Evolutionary conservation across 306 rosid species (phyloP), one percentile per base, ranked within the genome.

Genomic region (Lathyrus aphaca): DNA sequence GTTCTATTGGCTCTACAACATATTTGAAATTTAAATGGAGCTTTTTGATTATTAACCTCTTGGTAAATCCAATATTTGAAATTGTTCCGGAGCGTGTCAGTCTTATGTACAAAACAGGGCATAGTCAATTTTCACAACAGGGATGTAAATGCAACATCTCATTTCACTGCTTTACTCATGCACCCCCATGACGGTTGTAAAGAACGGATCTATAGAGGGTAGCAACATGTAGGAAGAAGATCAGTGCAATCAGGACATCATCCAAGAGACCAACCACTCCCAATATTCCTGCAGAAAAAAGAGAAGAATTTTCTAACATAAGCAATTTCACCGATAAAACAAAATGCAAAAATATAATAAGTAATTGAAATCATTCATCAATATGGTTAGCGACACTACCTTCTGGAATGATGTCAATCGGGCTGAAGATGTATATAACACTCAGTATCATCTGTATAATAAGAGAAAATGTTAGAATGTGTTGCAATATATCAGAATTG

Each of bases 361-460:
- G 25, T 15, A 39, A 19, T 11, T 11, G 5, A 57, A 50, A 1
- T 18, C 6, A 54, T 51, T 51, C 18, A 27, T 56, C 39, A 27
- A 39, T 40, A 6, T 37, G 19, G 3, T 15, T 5, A 14, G 19
- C 4, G 6, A 62, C 14, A 13, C 16, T 18, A 11, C 95, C 98
- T 94, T 94, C 98, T 0, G 98, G 98, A 78, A 94, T 88, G 74
- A 94, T 50, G 84, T 94, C 98, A 37, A 90, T 85, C 3, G 98
- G 98, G 54, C 97, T 94, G 74, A 94, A 0, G 61, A 89, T 18
- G 72, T 94, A 94, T 68, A 81, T 46, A 43, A 60, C 77, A 80
- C 89, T 83, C 19, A 80, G 66, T 53, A 84, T 42, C 88, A 75
- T 83, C 98, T 94, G 91, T 25, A 80, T 43, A 66, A 60, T 58